Conservation (phyloP, 208 protist genomes). For the Wallacemonas sp. region DNA sequence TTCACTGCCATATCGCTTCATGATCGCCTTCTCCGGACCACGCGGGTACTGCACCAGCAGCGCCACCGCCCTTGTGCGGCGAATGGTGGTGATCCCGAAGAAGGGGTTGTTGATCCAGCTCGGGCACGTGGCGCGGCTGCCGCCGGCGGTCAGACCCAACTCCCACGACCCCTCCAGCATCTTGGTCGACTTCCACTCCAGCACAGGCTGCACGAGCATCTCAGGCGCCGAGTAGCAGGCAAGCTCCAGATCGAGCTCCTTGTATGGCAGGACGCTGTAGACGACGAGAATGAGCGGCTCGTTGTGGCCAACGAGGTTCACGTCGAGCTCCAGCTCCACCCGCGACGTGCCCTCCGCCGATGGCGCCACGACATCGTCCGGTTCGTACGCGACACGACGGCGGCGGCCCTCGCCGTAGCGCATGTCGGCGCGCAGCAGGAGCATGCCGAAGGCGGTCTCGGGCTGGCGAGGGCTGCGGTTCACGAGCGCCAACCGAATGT, state of each 20-base stretch:
- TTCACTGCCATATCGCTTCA: constrained; percentile 58
- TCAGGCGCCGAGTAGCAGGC: constrained; percentile 56
- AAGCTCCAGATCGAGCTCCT: constrained; percentile 67
- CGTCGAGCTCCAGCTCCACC: constrained; percentile 50
- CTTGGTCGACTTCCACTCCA: constrained; percentile 69
- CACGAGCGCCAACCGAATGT: constrained; percentile 25
- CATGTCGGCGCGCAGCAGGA: constrained; percentile 49
- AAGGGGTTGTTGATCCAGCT: constrained; percentile 93
- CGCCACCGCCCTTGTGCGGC: constrained; percentile 65
- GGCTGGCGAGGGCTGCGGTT: constrained; percentile 49
- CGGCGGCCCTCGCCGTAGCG: constrained; percentile 49
- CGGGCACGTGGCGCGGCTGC: constrained; percentile 52
- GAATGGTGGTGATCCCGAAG: constrained; percentile 61
- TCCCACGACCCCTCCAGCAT: constrained; percentile 76
- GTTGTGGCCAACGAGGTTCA: constrained; percentile 33
- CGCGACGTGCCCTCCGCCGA: constrained; percentile 37
- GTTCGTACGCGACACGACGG: constrained; percentile 48
- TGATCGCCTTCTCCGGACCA: constrained; percentile 68
- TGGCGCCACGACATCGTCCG: constrained; percentile 52
- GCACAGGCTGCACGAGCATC: constrained; percentile 56
- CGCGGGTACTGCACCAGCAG: constrained; percentile 82
- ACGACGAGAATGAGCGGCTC: constrained; percentile 71
- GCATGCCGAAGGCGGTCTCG: constrained; percentile 62
- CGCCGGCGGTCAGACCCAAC: constrained; percentile 80
- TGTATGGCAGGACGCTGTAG: constrained; percentile 73